These are phyloP conservation scores for Xylaria sp. DNA, from an alignment of 2,329 filamentous ascomycete species.

Conservation along the genomic window DNA sequence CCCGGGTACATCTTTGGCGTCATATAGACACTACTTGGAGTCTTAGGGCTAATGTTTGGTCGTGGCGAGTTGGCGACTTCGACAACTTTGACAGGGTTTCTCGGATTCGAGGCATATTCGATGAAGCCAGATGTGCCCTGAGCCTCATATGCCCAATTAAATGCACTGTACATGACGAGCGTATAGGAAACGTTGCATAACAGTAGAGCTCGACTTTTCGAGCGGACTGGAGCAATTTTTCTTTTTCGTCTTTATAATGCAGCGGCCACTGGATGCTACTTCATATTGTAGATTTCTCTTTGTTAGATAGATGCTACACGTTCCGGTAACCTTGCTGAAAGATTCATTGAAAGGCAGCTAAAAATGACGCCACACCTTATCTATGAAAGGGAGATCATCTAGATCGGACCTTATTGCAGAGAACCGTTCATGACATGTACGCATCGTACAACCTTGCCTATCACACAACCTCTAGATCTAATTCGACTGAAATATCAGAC, in stretches of 20 bases:
- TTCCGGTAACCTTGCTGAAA: conserved; percentile 13
- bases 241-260: background rate
- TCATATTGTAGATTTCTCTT: background rate
- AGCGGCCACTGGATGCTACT: background rate
- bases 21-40: conserved; percentile 12
- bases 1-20: conserved; percentile 7
- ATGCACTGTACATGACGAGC: conserved; percentile 29
- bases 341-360: conserved; percentile 3
- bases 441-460: background rate
- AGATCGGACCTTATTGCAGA: background rate
- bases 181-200: background rate
- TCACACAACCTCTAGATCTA: background rate
- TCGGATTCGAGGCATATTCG: conserved; percentile 4
- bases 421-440: background rate
- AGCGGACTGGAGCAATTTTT: background rate
- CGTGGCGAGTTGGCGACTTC: background rate
- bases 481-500: background rate
- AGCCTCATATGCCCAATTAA: conserved; percentile 32
- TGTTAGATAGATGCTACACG: conserved; percentile 11
- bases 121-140: conserved; percentile 22
- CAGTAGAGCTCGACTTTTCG: background rate
- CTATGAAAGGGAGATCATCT: conserved; percentile 8
- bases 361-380: background rate
- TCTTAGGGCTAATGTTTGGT: background rate
- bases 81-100: background rate